These are phyloP conservation scores for Colletotrichum limetticola DNA, from an alignment of 2,329 filamentous ascomycete species.

Conservation along the genomic window DNA sequence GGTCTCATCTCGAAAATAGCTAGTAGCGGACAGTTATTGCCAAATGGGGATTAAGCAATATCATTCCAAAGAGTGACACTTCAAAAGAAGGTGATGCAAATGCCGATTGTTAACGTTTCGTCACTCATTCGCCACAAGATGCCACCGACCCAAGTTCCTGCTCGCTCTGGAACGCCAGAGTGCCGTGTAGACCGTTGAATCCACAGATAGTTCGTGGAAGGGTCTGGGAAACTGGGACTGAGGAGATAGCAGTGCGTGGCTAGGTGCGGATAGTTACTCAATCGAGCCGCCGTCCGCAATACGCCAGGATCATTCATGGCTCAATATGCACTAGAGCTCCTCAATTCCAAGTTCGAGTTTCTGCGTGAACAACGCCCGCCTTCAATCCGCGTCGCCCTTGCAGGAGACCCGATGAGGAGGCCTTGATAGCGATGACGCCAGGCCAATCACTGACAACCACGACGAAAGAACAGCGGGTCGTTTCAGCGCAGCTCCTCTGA, in stretches of 20 bases:
- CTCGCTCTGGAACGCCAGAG: slow-evolving; percentile 6
- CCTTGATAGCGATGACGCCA: background rate
- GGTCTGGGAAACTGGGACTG: background rate
- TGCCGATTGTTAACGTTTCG: background rate
- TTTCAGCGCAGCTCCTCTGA: slow-evolving; percentile 30
- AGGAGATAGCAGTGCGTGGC: background rate
- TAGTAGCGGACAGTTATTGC: background rate
- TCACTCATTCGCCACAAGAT: slow-evolving; percentile 1
- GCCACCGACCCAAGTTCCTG: slow-evolving; percentile 13
- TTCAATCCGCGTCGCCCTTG: slow-evolving; percentile 13
- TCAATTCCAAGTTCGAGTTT: background rate
- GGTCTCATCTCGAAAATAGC: background rate
- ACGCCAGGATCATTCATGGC: slow-evolving; percentile 11
- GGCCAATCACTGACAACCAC: slow-evolving; percentile 31
- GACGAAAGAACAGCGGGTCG: slow-evolving; percentile 17
- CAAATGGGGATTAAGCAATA: background rate
- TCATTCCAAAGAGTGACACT: background rate
- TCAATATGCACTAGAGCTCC: background rate
- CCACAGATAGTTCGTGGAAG: background rate
- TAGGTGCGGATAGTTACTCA: slow-evolving; percentile 3
- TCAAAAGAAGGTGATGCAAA: background rate
- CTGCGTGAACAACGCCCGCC: background rate
- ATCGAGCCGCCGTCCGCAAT: slow-evolving; percentile 11
- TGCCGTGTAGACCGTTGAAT: background rate
- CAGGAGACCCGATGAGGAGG: slow-evolving; percentile 28